phyloP scores from a whole-genome alignment of 148 eudicot genomes.

The Salicornia ramosissima region DNA sequence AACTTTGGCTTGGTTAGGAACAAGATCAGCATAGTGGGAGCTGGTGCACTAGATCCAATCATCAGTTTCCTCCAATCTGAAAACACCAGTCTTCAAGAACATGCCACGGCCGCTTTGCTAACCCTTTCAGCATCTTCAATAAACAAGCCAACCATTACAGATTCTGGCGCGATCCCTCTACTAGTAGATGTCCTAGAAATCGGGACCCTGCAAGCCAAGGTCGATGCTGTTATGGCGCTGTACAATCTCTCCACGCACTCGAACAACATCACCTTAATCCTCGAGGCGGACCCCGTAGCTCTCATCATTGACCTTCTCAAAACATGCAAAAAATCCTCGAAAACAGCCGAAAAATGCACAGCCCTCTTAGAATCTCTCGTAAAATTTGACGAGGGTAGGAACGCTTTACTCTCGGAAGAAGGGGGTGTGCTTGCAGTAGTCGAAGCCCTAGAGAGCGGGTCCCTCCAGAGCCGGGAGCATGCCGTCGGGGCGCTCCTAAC shows the following conservation, averaged over 20 bases:
- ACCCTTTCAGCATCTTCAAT: conserved; percentile 81
- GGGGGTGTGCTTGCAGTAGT: conserved; percentile 90
- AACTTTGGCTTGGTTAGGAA: conserved; percentile 41
- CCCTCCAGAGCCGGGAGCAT: conserved; percentile 73
- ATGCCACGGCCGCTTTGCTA: conserved; percentile 76
- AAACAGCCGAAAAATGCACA: conserved; percentile 76
- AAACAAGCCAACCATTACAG: conserved; percentile 68
- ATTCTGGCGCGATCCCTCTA: conserved; percentile 78
- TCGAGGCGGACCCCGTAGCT: conserved; percentile 58
- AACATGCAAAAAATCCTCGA: conserved; percentile 67
- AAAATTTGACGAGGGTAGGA: conserved; percentile 57
- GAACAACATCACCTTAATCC: conserved; percentile 42
- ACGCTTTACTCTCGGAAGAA: conserved; percentile 53
- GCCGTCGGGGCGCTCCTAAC: conserved; percentile 80
- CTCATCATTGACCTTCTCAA: conserved; percentile 55
- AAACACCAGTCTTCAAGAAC: conserved; percentile 55
- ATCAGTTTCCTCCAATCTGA: conserved; percentile 52
- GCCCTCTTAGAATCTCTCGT: conserved; percentile 74
- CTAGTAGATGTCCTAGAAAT: conserved; percentile 55
- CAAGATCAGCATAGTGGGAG: conserved; percentile 71
- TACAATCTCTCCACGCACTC: conserved; percentile 82
- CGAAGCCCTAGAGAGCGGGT: conserved; percentile 83
- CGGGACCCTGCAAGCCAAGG: conserved; percentile 69
- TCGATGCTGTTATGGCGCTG: conserved; percentile 79
- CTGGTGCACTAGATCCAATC: conserved; percentile 83